A percentile compares a stretch with the other conserved stretches of the same genome.
Evolutionary conservation across 73 alveolate species (phyloP).

Genomic region (Paramecium caudatum): DNA sequence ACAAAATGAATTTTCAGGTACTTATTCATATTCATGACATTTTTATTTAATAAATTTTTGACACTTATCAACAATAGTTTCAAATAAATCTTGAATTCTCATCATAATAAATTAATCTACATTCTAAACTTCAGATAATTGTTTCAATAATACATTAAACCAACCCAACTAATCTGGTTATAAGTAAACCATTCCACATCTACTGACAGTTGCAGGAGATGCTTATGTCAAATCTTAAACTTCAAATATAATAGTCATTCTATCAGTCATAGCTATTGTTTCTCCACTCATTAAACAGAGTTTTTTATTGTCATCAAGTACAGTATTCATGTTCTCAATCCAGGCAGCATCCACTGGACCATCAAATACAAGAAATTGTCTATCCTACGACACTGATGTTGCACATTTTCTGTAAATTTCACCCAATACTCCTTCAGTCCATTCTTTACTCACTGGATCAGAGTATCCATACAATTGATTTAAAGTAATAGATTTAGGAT

Average conservation of each 20-base stretch:
- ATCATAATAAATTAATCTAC: conserved; percentile 68
- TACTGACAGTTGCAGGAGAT: conserved; percentile 98
- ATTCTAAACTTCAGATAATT: conserved; percentile 29
- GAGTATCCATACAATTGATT: conserved; percentile 79
- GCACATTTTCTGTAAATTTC: conserved; percentile 89
- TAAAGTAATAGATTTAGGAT: conserved; percentile 79
- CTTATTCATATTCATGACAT: conserved; percentile 72
- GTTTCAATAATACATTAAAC: conserved; percentile 70
- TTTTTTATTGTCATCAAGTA: conserved; percentile 98
- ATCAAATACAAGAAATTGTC: conserved; percentile 89
- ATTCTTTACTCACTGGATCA: conserved; percentile 82
- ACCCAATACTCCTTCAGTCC: conserved; percentile 85
- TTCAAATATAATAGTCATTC: conserved; percentile 96
- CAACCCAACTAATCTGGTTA: conserved; percentile 94
- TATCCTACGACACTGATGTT: conserved; percentile 62
- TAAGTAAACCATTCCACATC: conserved; percentile 99
- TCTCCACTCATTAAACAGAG: conserved; percentile 96
- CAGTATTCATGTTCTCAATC: conserved; percentile 99
- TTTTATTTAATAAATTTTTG: conserved; percentile 46
- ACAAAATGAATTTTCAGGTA: conserved; percentile 76
- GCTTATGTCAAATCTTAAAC: conserved; percentile 94
- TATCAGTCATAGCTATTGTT: conserved; percentile 92
- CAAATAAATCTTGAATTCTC: conserved; percentile 76
- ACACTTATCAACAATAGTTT: conserved; percentile 71
- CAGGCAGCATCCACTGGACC: conserved; percentile 99